These are phyloP conservation scores for Mycena chlorophos DNA, from an alignment of 768 basidiomycete genomes.

Conservation along the genomic window DNA sequence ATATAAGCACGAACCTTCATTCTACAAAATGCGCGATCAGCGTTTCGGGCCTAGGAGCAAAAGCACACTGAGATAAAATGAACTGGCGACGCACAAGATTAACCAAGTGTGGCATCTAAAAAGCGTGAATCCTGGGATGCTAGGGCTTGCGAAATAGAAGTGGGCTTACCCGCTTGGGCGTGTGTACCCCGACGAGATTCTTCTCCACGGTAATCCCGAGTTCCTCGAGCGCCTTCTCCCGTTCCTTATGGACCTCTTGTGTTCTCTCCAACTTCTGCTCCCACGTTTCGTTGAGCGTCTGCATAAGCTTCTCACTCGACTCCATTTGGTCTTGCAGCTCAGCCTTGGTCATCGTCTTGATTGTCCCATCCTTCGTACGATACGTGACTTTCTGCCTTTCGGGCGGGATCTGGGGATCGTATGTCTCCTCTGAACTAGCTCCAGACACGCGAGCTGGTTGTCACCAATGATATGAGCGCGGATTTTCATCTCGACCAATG, in stretches of 20 bases:
- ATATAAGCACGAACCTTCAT: conserved; percentile 57
- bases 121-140: conserved; percentile 16
- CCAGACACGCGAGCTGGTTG: conserved; percentile 72
- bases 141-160: not conserved
- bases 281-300: conserved; percentile 83
- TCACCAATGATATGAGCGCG: conserved; percentile 13
- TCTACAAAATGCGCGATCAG: conserved; percentile 39
- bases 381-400: conserved; percentile 96
- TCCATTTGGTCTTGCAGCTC: conserved; percentile 97
- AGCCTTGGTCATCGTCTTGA: conserved; percentile 95
- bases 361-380: conserved; percentile 86
- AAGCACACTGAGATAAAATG: not conserved
- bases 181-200: conserved; percentile 94
- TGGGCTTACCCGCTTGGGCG: conserved; percentile 87
- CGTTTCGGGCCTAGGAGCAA: conserved; percentile 11
- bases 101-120: conserved; percentile 89
- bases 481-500: conserved; percentile 27
- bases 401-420: conserved; percentile 85
- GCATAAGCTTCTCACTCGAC: conserved; percentile 87
- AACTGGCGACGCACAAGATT: conserved; percentile 69
- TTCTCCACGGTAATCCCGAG: conserved; percentile 97
- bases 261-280: conserved; percentile 91
- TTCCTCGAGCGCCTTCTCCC: conserved; percentile 97
- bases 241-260: conserved; percentile 92
- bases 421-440: conserved; percentile 69